Conservation (phyloP, 23 red algal genomes). For the Agarophyton chilense region DNA sequence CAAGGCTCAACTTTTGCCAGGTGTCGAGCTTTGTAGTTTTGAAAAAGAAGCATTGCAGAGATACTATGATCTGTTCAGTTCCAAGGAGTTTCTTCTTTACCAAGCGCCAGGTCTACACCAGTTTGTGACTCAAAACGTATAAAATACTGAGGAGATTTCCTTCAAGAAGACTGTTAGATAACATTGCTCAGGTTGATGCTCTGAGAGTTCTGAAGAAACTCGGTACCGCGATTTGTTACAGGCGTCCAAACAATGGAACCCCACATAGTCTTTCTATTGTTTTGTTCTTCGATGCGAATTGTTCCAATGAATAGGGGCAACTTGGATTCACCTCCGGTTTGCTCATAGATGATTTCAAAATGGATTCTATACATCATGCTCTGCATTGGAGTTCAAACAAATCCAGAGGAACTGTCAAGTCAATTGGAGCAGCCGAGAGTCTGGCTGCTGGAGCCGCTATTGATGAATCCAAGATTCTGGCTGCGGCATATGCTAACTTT, state of each 20-base stretch:
- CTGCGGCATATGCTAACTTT: too few species aligned
- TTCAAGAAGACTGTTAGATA: not conserved
- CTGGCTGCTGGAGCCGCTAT: not conserved
- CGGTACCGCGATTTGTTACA: too few species aligned
- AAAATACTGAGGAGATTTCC: not conserved
- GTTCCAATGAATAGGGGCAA: not conserved
- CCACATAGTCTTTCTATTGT: not conserved
- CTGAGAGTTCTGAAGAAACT: too few species aligned
- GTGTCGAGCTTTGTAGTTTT: too few species aligned
- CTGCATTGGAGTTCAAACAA: not conserved
- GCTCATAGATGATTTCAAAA: too few species aligned
- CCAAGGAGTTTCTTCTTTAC: not conserved
- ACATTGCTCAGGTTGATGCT: not conserved
- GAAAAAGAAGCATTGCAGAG: too few species aligned
- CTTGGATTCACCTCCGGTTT: not conserved
- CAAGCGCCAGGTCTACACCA: not conserved
- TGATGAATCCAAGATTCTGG: not conserved
- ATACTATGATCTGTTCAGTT: not conserved
- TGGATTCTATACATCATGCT: too few species aligned
- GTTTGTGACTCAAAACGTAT: not conserved
- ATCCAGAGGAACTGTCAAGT: not conserved
- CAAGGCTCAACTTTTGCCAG: too few species aligned
- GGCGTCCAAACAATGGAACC: too few species aligned
- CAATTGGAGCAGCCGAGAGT: not conserved
- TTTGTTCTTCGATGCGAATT: not conserved